A percentile compares a stretch with the other conserved stretches of the same genome.
Evolutionary conservation across 306 rosid genomes (phyloP).

Genomic region (Rosa lucieae): DNA sequence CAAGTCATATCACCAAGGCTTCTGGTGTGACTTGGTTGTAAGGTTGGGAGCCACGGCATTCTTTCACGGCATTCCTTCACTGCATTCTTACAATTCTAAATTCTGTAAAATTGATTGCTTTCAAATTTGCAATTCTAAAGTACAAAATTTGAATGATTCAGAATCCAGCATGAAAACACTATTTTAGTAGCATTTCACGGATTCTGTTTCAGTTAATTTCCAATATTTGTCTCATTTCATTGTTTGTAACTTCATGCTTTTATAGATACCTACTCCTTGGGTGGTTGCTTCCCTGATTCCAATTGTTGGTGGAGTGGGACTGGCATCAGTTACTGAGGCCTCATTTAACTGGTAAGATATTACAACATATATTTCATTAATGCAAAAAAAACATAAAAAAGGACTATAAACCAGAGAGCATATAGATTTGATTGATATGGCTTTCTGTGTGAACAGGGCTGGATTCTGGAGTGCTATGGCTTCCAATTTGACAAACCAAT

Average conservation of each 20-base stretch:
- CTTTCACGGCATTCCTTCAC: too few relatives aligned
- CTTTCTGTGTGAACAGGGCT: conserved; percentile 51
- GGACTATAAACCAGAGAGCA: neutral
- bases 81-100: neutral
- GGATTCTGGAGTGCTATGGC: conserved; percentile 99
- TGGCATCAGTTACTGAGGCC: conserved; percentile 84
- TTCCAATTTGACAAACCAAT: conserved; percentile 90
- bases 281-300: conserved; percentile 83
- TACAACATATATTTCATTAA: neutral
- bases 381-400: neutral
- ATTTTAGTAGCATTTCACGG: neutral
- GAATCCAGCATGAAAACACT: neutral
- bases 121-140: neutral
- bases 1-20: too few relatives aligned
- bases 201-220: conserved; percentile 1
- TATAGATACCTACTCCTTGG: conserved; percentile 74
- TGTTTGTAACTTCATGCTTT: neutral
- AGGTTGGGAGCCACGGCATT: too few relatives aligned
- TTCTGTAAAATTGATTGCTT: neutral
- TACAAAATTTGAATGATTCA: neutral
- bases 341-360: conserved; percentile 84
- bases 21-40: neutral
- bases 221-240: conserved; percentile 15
- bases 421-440: neutral
- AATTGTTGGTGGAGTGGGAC: conserved; percentile 84